Conservation (phyloP, 2,329 filamentous ascomycete species). For the Diplodia intermedia region DNA sequence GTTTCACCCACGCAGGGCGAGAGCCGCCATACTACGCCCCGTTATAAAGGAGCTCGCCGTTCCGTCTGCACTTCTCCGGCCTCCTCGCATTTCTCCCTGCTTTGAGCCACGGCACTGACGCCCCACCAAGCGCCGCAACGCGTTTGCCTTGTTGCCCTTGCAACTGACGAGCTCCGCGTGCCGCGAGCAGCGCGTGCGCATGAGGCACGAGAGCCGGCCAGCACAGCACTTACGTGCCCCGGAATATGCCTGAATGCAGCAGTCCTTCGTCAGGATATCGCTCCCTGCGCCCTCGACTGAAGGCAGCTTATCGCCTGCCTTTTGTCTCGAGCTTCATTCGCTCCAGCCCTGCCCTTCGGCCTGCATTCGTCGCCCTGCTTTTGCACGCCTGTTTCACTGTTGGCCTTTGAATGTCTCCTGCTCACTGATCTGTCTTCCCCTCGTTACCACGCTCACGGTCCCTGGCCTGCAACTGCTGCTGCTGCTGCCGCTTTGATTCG, state of each 20-base stretch:
- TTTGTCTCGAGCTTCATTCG: slow-evolving; percentile 6
- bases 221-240: slow-evolving; percentile 3
- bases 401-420: not conserved
- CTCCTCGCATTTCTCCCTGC: slow-evolving; percentile 18
- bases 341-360: not conserved
- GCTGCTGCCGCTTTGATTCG: not conserved
- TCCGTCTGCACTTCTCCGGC: not conserved
- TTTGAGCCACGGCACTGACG: not conserved
- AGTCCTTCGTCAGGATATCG: slow-evolving; percentile 4
- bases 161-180: slow-evolving; percentile 7
- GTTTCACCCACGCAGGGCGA: not conserved
- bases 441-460: slow-evolving; percentile 8
- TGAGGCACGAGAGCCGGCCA: slow-evolving; percentile 3
- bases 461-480: slow-evolving; percentile 1
- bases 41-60: not conserved
- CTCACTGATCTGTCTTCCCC: slow-evolving; percentile 1
- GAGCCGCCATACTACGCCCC: not conserved
- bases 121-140: not conserved
- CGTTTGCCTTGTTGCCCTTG: not conserved
- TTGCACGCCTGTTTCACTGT: slow-evolving; percentile 6
- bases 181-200: slow-evolving; percentile 1
- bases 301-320: slow-evolving; percentile 8
- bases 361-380: slow-evolving; percentile 26
- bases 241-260: slow-evolving; percentile 27
- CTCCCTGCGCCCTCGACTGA: not conserved